A percentile compares a stretch with the other conserved stretches of the same genome.
These are phyloP conservation scores for Cutaneotrichosporon cyanovorans DNA, from an alignment of 1,284 basidiomycete species.

Conservation along the genomic window DNA sequence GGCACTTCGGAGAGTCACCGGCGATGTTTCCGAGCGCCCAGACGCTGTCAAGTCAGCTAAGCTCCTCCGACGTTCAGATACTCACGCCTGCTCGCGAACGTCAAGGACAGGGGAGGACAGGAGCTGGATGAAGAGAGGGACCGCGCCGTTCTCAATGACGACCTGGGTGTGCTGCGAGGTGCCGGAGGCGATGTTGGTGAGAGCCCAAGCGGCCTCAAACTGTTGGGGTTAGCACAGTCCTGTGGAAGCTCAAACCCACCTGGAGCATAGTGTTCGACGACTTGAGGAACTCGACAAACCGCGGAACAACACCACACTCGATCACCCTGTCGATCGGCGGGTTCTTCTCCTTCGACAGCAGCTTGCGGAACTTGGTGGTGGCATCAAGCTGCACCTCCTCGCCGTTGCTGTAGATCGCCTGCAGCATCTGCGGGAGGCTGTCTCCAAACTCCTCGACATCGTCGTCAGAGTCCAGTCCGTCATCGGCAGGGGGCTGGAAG, in stretches of 20 bases:
- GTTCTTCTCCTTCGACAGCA: conserved; percentile 98
- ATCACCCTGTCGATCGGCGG: conserved; percentile 99
- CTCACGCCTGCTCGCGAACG: conserved; percentile 81
- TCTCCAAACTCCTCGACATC: conserved; percentile 56
- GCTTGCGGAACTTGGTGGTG: conserved; percentile 91
- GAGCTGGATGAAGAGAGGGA: conserved; percentile 95
- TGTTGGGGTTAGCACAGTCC: conserved; percentile 40
- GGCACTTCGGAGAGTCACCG: conserved; percentile 86
- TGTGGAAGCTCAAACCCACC: conserved; percentile 44
- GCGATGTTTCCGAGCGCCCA: conserved; percentile 97
- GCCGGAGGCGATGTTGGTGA: conserved; percentile 99
- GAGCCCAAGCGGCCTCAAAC: conserved; percentile 99
- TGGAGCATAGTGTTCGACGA: conserved; percentile 90
- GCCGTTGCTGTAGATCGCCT: conserved; percentile 86
- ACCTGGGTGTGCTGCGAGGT: conserved; percentile 98
- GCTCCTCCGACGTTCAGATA: background rate
- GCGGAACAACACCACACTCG: conserved; percentile 91
- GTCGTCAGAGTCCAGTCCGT: conserved; percentile 68
- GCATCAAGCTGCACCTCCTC: conserved; percentile 87
- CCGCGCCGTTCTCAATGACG: conserved; percentile 88
- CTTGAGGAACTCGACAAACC: conserved; percentile 91
- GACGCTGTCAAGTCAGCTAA: conserved; percentile 49
- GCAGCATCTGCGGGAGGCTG: conserved; percentile 69
- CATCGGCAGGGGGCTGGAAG: conserved; percentile 62
- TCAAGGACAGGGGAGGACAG: conserved; percentile 77